These are phyloP conservation scores for Hypoxylon rickii DNA, from an alignment of 495 filamentous ascomycete species.

Conservation along the genomic window DNA sequence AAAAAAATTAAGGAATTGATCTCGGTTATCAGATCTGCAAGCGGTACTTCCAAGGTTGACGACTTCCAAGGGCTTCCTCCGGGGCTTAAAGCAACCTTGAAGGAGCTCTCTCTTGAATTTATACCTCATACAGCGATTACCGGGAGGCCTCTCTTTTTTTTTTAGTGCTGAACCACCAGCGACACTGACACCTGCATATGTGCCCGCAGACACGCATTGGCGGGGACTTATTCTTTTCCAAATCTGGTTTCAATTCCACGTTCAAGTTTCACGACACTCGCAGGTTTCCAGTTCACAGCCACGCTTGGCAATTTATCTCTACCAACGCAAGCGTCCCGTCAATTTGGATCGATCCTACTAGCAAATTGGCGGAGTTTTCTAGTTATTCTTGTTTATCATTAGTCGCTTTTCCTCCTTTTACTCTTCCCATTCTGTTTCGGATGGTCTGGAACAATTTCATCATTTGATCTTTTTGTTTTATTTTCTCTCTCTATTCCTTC, in stretches of 20 bases:
- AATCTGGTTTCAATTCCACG: conserved; percentile 1
- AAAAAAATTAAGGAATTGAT: neutral
- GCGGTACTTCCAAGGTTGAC: too few relatives aligned
- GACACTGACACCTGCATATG: too few relatives aligned
- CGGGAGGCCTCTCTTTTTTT: conserved; percentile 22
- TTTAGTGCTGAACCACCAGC: too few relatives aligned
- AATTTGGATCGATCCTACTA: neutral
- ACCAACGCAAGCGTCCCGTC: too few relatives aligned
- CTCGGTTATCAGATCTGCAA: neutral
- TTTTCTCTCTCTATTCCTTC: neutral
- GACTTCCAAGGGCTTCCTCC: too few relatives aligned
- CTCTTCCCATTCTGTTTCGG: conserved; percentile 6
- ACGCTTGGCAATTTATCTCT: conserved; percentile 19
- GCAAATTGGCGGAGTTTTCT: neutral
- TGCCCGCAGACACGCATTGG: too few relatives aligned
- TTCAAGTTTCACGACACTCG: conserved; percentile 7
- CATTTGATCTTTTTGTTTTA: neutral
- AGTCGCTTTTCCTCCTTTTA: neutral
- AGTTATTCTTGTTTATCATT: conserved; percentile 2
- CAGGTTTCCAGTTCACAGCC: conserved; percentile 21
- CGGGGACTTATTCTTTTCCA: neutral
- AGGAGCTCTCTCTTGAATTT: too few relatives aligned
- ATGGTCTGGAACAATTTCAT: conserved; percentile 1
- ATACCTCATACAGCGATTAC: too few relatives aligned
- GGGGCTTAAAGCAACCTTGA: too few relatives aligned